phyloP scores from a whole-genome alignment of 257 asterid species.

The Henckelia pumila region DNA sequence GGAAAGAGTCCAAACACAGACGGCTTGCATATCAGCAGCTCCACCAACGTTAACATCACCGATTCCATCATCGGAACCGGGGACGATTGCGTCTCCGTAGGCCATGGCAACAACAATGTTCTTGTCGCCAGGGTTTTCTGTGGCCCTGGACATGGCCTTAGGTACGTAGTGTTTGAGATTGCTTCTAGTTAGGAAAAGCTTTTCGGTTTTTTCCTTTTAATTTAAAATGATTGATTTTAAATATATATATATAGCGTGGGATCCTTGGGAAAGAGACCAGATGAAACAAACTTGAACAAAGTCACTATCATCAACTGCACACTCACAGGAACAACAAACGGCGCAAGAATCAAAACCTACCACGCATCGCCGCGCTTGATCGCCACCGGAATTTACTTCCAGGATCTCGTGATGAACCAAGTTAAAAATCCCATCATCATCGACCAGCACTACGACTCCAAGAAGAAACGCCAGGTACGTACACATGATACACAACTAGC shows the following conservation, averaged over 20 bases:
- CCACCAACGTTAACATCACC: slow-evolving; percentile 33
- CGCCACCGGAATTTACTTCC: slow-evolving; percentile 37
- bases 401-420: slow-evolving; percentile 40
- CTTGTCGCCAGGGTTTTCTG: slow-evolving; percentile 31
- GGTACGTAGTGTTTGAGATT: slow-evolving; percentile 19
- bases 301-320: slow-evolving; percentile 51
- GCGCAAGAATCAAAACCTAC: slow-evolving; percentile 73
- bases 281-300: slow-evolving; percentile 39
- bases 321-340: slow-evolving; percentile 55
- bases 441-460: slow-evolving; percentile 65
- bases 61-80: slow-evolving; percentile 49
- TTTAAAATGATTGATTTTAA: too few species aligned
- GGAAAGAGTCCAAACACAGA: slow-evolving; percentile 80
- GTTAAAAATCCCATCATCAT: slow-evolving; percentile 71
- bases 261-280: slow-evolving; percentile 59
- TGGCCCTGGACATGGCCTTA: slow-evolving; percentile 71
- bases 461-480: slow-evolving; percentile 28
- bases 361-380: slow-evolving; percentile 38
- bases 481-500: too few species aligned
- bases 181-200: too few species aligned
- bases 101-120: slow-evolving; percentile 40
- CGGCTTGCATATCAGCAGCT: slow-evolving; percentile 53
- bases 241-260: slow-evolving; percentile 55
- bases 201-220: too few species aligned
- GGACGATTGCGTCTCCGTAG: slow-evolving; percentile 57